These are phyloP conservation scores for Paraleonurus japonicus DNA, from an alignment of 257 asterid species.

Conservation along the genomic window DNA sequence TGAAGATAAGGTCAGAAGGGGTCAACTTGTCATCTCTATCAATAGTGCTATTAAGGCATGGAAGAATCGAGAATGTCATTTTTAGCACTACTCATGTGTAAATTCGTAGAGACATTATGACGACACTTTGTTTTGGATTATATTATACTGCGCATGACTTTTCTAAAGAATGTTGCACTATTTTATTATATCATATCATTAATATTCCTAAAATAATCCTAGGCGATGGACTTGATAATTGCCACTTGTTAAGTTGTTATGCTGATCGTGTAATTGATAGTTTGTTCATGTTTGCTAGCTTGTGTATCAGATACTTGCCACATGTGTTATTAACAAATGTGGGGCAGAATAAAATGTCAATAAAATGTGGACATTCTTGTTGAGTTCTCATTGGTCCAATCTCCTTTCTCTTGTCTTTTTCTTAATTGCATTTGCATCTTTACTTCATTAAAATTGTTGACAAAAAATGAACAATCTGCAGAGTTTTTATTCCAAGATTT, in stretches of 20 bases:
- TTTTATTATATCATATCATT: background rate
- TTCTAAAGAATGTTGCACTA: background rate
- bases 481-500: background rate
- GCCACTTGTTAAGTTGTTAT: background rate
- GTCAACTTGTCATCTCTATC: too few species aligned
- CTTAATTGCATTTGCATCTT: background rate
- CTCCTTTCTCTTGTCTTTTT: conserved; percentile 21
- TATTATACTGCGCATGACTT: background rate
- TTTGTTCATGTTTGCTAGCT: background rate
- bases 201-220: background rate
- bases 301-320: background rate
- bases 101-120: conserved; percentile 21
- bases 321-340: background rate
- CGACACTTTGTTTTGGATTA: conserved; percentile 8
- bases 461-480: conserved; percentile 25
- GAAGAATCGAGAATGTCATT: background rate
- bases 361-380: conserved; percentile 27
- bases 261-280: background rate
- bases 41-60: background rate
- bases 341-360: conserved; percentile 7
- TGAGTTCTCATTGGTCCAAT: conserved; percentile 25
- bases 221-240: background rate
- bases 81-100: background rate
- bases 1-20: too few species aligned
- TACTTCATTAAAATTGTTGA: background rate